Percentiles rank a stretch among this genome's conserved stretches.
Evolutionary conservation across 139 green algal species (phyloP).

Genomic region (Chlorella sp.): DNA sequence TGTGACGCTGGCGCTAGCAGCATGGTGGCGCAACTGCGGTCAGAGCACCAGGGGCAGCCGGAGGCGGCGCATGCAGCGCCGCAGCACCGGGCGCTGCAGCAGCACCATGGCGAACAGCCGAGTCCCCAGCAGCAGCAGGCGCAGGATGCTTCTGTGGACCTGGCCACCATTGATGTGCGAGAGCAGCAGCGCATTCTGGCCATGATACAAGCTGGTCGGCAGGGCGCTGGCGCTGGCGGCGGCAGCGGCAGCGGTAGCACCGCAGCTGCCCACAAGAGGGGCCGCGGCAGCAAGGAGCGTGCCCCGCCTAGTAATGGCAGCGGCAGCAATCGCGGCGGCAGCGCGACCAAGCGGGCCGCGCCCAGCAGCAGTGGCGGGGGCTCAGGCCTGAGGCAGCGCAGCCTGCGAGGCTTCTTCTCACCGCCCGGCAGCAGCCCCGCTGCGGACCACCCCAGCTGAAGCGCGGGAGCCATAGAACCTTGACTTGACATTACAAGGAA

Average conservation of each 20-base stretch:
- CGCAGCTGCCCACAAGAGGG: not conserved
- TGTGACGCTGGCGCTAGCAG: no score
- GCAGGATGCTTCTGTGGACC: constrained; percentile 31
- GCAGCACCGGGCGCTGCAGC: not conserved
- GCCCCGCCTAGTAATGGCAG: not conserved
- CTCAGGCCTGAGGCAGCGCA: constrained; percentile 8
- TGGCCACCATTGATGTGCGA: constrained; percentile 46
- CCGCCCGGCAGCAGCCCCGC: not conserved
- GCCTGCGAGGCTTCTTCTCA: constrained; percentile 18
- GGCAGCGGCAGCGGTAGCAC: not conserved
- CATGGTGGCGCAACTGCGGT: not conserved
- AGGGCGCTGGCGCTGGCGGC: not conserved
- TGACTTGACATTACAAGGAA: no score
- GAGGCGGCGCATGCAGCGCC: not conserved
- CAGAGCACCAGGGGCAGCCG: not conserved
- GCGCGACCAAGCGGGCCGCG: not conserved
- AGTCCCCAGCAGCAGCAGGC: not conserved
- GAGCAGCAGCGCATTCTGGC: constrained; percentile 57
- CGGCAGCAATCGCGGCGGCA: not conserved
- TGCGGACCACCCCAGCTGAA: no score
- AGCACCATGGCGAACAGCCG: not conserved
- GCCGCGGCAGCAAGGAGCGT: not conserved
- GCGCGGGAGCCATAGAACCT: no score
- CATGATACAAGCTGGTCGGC: not conserved
- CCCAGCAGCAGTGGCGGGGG: not conserved